Evolutionary conservation across 2,329 filamentous ascomycete genomes (phyloP).

Genomic region (Botrytis hyacinthi): DNA sequence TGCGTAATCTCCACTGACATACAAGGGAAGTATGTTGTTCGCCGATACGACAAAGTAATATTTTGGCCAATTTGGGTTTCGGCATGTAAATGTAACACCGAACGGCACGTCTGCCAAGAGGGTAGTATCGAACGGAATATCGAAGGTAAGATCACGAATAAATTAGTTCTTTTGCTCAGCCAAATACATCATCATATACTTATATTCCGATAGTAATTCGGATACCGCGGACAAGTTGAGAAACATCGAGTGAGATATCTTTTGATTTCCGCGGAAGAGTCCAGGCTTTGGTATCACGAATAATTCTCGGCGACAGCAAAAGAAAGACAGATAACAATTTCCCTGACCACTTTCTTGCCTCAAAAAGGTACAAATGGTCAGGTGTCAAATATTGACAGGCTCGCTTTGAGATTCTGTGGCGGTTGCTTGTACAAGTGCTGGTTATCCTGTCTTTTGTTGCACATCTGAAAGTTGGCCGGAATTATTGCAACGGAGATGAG

Average conservation of each 20-base stretch:
- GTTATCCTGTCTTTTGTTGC: conserved; percentile 13
- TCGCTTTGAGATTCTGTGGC: background rate
- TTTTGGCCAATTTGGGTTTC: background rate
- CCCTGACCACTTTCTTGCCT: background rate
- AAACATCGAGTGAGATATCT: background rate
- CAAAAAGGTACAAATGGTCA: background rate
- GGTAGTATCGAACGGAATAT: background rate
- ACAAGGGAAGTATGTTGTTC: background rate
- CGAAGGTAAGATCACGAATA: background rate
- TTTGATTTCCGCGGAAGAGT: background rate
- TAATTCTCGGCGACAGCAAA: background rate
- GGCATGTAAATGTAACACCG: background rate
- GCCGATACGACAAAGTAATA: background rate
- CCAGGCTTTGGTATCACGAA: background rate
- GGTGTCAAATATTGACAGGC: background rate
- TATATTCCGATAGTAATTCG: background rate
- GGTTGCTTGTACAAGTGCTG: conserved; percentile 5
- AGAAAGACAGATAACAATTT: background rate
- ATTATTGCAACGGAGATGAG: background rate
- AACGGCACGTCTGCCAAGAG: background rate
- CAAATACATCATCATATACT: conserved; percentile 2
- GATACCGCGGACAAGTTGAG: background rate
- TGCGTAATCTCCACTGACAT: background rate
- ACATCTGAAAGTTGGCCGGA: conserved; percentile 18
- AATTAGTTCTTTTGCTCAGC: background rate